Base-by-base conservation (phyloP, 2,329 filamentous ascomycete species). In the Ceratocystis lukuohia region DNA sequence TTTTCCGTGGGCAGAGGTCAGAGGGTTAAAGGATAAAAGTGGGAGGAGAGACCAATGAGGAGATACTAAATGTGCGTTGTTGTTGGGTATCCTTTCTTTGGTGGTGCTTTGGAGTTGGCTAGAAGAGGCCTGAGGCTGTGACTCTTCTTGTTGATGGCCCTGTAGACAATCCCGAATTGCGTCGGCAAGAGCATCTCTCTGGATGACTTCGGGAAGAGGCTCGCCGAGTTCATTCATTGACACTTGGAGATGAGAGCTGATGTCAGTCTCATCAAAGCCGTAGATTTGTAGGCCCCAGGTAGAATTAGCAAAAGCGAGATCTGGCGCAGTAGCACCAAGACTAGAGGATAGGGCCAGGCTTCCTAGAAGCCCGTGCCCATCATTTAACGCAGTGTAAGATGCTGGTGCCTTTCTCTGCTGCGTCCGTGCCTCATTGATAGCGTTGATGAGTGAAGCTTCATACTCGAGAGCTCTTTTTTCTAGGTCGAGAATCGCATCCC, bases 11-110 rank as follows among this genome's bases (percentile, higher is more conserved):
- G 85, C 83, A 7, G 82, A 77, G 17, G 96, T 80, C 17, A 93
- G 79, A 0, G 89, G 88, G 1, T 83, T 84, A 70, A 96, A 88
- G 0, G 90, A 95, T 10, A 95, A 78, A 7, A 88, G 76, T 1
- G 89, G 86, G 37, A 82, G 72, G 6, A 87, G 73, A 1, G 83
- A 85, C 78, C 77, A 86, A 74, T 80, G 85, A 61, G 77, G 84
- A 28, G 76, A 77, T 56, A 80, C 76, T 7, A 59, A 28, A n/a
- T 37, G 56, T 2, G 30, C 25, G 12, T 30, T 25, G n/a, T 25
- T 28, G 48, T 15, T 53, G 15, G 22, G 22, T 4, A 12, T 8
- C n/a, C 1, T 20, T 20, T 12, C 76, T 73, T 33, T 71, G 70
- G 2, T 41, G 33, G n/a, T 65, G 28, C 22, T 17, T 45, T 53